A percentile compares a stretch with the other conserved stretches of the same genome.
phyloP scores from a whole-genome alignment of 495 filamentous ascomycete species.

The Ascodesmis nigricans region DNA sequence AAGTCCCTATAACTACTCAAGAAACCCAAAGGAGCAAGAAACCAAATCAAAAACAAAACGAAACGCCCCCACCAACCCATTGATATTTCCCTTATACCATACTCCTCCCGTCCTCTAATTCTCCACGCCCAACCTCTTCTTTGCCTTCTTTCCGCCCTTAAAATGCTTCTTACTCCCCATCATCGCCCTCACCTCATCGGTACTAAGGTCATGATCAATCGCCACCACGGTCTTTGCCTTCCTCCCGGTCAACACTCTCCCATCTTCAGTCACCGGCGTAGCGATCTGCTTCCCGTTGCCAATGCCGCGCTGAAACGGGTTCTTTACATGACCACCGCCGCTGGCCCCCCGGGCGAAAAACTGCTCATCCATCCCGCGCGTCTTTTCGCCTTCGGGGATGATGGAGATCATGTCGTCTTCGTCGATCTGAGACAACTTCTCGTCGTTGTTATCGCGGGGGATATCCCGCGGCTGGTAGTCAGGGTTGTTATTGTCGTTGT shows the following conservation, averaged over 20 bases:
- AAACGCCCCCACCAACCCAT: too few relatives aligned
- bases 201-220: constrained; percentile 62
- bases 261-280: constrained; percentile 22
- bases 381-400: constrained; percentile 37
- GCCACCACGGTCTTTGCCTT: constrained; percentile 73
- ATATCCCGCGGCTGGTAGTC: too few relatives aligned
- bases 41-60: too few relatives aligned
- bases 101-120: too few relatives aligned
- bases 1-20: too few relatives aligned
- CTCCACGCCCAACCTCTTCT: constrained; percentile 29
- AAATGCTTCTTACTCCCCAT: constrained; percentile 80
- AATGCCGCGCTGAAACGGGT: constrained; percentile 41
- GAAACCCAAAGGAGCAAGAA: too few relatives aligned
- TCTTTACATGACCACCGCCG: constrained; percentile 41
- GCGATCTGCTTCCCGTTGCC: constrained; percentile 64
- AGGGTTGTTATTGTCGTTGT: constrained; percentile 47
- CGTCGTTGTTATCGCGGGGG: too few relatives aligned
- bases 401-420: constrained; percentile 28
- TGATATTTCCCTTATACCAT: too few relatives aligned
- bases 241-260: constrained; percentile 53
- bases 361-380: constrained; percentile 51
- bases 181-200: constrained; percentile 45
- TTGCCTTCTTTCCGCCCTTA: constrained; percentile 48
- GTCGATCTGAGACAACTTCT: too few relatives aligned
- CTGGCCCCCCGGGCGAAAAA: constrained; percentile 56